Base-by-base conservation (phyloP, 2,329 filamentous ascomycete species). In the Microascus cirrosus region DNA sequence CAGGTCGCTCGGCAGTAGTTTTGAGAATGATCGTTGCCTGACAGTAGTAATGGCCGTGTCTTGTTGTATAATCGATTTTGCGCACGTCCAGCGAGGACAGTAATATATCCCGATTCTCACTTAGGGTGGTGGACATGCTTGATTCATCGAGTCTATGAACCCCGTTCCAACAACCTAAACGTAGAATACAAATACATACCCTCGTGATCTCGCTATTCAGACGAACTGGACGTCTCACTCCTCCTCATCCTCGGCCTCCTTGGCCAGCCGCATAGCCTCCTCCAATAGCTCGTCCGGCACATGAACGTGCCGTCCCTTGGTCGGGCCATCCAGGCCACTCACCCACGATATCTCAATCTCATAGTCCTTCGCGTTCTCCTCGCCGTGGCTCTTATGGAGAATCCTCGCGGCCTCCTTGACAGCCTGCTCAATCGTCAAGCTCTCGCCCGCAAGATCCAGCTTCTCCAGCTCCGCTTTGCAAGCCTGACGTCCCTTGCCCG, bases 321-420 rank as follows among this genome's bases (percentile, higher is more conserved):
- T 97, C 39, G 92, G 91, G 5, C 92, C 93, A 63, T 89, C 83
- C 54, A 85, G 74, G 57, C 81, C 83, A 73, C 91, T 96, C 72
- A 97, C 89, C 94, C 94, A 99, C 60, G 90, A 95, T 91, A 99
- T 95, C 78, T 99, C 94, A 60, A 99, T 80, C 83, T 99, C 94
- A 68, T 97, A 99, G 63, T 97, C 94, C 80, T 99, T 99, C 76
- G 97, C 94, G 78, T 97, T 97, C 80, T 93, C 97, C 73, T 99
- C 94, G 73, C 97, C 94, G 71, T 99, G 94, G 54, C 93, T 92
- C 60, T 96, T 84, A 72, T 96, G 95, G 74, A 99, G 97, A 74
- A 99, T 99, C 61, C 91, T 81, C 59, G 94, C 94, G 36, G 94
- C 94, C 78, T 97, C 89, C 80, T 95, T 96, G 68, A 99, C 90